phyloP scores from a whole-genome alignment of 1,139 yeast genomes.

The Candida tetrigidarum region DNA sequence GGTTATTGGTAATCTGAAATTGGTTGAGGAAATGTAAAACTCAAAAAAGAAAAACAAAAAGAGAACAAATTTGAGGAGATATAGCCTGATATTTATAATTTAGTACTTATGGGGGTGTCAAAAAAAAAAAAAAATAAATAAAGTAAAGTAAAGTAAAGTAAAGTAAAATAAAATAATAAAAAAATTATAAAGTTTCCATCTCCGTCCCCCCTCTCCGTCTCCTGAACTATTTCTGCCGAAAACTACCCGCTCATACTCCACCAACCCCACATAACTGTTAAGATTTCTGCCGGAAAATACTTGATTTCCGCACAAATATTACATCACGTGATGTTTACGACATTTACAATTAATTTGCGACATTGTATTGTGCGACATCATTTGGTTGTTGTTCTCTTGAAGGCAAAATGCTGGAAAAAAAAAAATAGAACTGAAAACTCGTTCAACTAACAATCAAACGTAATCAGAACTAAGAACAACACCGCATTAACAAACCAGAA shows the following conservation, averaged over 20 bases:
- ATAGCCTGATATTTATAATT: conserved; percentile 5
- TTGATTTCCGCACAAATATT: not conserved
- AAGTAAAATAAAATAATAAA: not conserved
- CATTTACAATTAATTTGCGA: not conserved
- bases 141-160: no score
- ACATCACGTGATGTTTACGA: not conserved
- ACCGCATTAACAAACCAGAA: conserved; percentile 7
- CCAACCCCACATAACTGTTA: conserved; percentile 2
- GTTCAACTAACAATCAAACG: not conserved
- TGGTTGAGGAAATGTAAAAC: not conserved
- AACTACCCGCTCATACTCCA: no score
- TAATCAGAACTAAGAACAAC: not conserved
- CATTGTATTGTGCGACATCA: not conserved
- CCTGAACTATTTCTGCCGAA: no score
- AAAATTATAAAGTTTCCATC: no score
- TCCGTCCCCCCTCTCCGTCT: no score
- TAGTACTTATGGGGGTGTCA: not conserved
- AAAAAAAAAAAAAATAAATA: no score
- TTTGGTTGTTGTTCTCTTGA: not conserved
- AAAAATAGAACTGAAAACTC: not conserved
- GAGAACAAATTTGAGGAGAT: not conserved
- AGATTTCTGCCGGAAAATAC: not conserved
- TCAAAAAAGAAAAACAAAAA: not conserved
- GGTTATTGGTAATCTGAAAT: no score
- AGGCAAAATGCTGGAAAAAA: conserved; percentile 4